These are phyloP conservation scores for Serendipita sp. DNA, from an alignment of 1,284 basidiomycete genomes.

Conservation along the genomic window DNA sequence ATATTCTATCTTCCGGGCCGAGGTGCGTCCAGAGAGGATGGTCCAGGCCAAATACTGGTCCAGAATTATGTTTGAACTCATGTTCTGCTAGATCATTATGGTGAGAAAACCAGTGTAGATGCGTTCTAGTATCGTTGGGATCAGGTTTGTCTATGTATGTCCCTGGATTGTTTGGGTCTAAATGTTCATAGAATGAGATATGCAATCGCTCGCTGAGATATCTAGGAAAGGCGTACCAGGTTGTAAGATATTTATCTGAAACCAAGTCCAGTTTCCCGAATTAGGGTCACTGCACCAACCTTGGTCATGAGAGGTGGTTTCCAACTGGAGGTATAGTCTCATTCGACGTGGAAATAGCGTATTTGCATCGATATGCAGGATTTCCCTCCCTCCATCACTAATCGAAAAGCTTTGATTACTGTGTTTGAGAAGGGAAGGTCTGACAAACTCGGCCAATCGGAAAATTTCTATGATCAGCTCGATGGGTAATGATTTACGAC, in stretches of 20 bases:
- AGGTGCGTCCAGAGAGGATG: background rate
- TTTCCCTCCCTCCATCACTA: background rate
- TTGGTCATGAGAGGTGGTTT: slow-evolving; percentile 10
- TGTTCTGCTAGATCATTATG: background rate
- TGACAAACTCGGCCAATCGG: background rate
- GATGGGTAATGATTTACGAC: background rate
- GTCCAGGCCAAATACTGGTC: background rate
- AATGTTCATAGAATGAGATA: too few relatives aligned
- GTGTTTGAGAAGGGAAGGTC: background rate
- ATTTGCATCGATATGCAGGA: background rate
- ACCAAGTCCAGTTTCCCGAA: slow-evolving; percentile 12
- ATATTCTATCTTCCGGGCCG: background rate
- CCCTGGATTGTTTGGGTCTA: background rate
- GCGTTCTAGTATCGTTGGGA: background rate
- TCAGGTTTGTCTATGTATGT: background rate
- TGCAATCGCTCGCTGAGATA: background rate
- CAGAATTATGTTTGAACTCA: background rate
- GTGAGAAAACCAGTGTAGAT: background rate
- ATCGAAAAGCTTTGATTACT: background rate
- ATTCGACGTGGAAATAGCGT: background rate
- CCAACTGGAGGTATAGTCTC: background rate
- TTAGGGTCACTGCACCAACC: slow-evolving; percentile 7
- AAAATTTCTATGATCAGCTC: slow-evolving; percentile 3
- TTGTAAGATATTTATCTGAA: slow-evolving; percentile 7
- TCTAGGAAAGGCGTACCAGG: background rate